A percentile compares a stretch with the other conserved stretches of the same genome.
Conservation (phyloP, 2,329 filamentous ascomycete species). For the Leptographium procerum region DNA sequence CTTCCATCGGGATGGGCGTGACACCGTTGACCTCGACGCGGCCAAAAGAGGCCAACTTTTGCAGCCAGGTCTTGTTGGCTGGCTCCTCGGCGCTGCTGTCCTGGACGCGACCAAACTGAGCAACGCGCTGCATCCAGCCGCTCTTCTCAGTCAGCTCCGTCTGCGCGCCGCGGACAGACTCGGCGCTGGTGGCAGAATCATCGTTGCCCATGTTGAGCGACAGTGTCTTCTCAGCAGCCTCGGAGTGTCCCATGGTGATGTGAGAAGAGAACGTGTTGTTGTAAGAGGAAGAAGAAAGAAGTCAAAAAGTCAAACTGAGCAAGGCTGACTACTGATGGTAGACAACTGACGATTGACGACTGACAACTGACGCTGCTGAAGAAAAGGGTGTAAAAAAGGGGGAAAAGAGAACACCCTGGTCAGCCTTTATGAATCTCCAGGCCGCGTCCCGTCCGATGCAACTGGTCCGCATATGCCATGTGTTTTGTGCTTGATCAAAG, state of each 20-base stretch:
- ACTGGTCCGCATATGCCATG: background rate
- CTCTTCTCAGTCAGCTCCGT: background rate
- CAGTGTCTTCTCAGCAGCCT: background rate
- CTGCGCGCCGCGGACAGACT: background rate
- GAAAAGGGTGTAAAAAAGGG: background rate
- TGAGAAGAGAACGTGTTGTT: background rate
- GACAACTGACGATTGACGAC: no score
- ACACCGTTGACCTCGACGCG: conserved; percentile 30
- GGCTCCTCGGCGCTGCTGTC: background rate
- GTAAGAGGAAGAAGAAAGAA: background rate
- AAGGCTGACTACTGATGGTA: no score
- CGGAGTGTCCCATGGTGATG: background rate
- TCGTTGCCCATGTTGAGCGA: background rate
- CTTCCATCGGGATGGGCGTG: conserved; percentile 28
- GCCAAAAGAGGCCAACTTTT: background rate
- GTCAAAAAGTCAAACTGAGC: background rate
- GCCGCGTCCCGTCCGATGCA: background rate
- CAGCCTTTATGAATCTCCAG: background rate
- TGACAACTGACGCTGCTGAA: no score
- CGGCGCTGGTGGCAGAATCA: background rate
- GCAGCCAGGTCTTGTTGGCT: background rate
- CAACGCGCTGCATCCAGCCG: background rate
- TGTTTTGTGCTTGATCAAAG: background rate
- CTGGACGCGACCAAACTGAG: background rate
- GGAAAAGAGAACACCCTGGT: background rate